phyloP scores from a whole-genome alignment of 352 stramenopile genomes.

The Pythium biforme region DNA sequence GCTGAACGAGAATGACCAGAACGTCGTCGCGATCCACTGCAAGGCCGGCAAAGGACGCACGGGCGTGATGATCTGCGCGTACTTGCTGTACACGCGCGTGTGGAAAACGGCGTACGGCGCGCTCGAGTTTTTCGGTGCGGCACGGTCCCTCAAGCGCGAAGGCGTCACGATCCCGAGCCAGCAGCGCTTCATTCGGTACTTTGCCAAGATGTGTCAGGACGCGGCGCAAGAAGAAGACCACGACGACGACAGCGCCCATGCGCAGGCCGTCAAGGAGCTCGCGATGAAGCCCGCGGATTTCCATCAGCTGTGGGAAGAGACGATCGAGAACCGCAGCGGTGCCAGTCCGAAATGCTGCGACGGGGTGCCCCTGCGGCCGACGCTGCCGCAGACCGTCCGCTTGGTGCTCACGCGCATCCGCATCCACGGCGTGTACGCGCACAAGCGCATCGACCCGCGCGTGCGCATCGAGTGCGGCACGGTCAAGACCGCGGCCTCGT shows the following conservation, averaged over 20 bases:
- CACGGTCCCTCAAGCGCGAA: constrained; percentile 71
- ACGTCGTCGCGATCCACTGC: constrained; percentile 89
- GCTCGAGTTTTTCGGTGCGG: constrained; percentile 68
- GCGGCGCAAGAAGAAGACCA: background rate
- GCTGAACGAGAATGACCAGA: constrained; percentile 52
- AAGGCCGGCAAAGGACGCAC: constrained; percentile 91
- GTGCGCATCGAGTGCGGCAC: constrained; percentile 46
- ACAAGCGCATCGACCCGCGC: constrained; percentile 58
- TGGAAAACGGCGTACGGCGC: constrained; percentile 60
- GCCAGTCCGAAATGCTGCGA: background rate
- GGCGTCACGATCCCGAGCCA: constrained; percentile 86
- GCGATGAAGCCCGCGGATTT: constrained; percentile 41
- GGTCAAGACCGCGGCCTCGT: constrained; percentile 1
- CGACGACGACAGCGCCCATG: background rate
- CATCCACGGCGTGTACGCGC: constrained; percentile 40
- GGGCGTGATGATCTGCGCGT: constrained; percentile 86
- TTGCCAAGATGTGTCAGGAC: constrained; percentile 48
- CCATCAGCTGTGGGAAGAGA: constrained; percentile 44
- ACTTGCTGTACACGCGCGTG: constrained; percentile 64
- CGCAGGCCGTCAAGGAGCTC: constrained; percentile 30
- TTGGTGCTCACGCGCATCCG: constrained; percentile 43
- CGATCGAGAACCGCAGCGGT: constrained; percentile 35
- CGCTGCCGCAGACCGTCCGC: constrained; percentile 31
- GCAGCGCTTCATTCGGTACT: constrained; percentile 77
- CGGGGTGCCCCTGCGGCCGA: constrained; percentile 15